These are phyloP conservation scores for Ruellia speciosa DNA, from an alignment of 305 asterid genomes.

Conservation along the genomic window DNA sequence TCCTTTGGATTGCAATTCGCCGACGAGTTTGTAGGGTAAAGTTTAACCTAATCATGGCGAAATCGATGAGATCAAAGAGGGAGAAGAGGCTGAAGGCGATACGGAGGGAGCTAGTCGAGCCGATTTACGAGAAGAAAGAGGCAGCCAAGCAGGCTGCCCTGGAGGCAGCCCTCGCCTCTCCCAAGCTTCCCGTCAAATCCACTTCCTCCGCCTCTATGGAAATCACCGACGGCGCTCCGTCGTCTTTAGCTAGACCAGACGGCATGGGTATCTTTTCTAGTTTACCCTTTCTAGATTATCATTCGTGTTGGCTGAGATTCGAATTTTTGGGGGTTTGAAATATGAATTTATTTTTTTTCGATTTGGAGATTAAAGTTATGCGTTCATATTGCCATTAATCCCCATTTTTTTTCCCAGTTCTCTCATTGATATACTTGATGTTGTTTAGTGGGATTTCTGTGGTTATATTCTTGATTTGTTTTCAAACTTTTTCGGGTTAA, in stretches of 20 bases:
- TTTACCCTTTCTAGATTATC: conserved; percentile 1
- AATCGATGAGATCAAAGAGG: conserved; percentile 82
- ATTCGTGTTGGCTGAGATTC: not conserved
- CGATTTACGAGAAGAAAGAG: conserved; percentile 66
- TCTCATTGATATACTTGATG: too few species aligned
- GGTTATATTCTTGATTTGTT: too few species aligned
- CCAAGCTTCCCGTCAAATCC: conserved; percentile 63
- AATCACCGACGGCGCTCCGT: conserved; percentile 9
- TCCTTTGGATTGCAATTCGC: not conserved
- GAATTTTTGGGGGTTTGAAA: not conserved
- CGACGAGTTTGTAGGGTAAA: not conserved
- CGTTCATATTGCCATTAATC: too few species aligned
- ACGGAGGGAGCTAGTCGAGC: conserved; percentile 79
- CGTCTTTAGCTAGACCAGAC: conserved; percentile 18
- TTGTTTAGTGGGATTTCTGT: too few species aligned
- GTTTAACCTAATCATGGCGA: conserved; percentile 41
- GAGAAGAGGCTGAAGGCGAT: conserved; percentile 84
- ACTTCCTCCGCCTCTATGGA: conserved; percentile 22
- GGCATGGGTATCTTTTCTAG: conserved; percentile 35
- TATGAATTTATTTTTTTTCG: too few species aligned
- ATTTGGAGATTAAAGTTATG: too few species aligned
- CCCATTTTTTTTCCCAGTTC: too few species aligned
- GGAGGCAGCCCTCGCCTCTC: conserved; percentile 89
- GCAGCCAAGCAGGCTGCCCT: conserved; percentile 78
- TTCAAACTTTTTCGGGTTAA: too few species aligned